A percentile compares a stretch with the other conserved stretches of the same genome.
These are phyloP conservation scores for Dendrobium catenatum DNA, from an alignment of 106 monocot species.

Conservation along the genomic window DNA sequence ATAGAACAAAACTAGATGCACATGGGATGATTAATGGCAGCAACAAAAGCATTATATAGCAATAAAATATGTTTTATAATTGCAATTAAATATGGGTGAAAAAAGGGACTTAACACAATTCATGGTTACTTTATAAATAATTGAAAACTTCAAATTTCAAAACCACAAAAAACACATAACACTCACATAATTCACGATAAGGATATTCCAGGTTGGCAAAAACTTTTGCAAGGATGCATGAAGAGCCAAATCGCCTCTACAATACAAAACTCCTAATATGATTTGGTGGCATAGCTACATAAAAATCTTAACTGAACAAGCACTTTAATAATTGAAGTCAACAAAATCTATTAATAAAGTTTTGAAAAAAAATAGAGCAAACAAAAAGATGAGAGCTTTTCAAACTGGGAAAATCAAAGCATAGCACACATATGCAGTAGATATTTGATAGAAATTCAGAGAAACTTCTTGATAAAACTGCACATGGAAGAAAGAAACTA, in stretches of 20 bases:
- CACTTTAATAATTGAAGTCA: background rate
- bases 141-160: too few species aligned
- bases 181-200: too few species aligned
- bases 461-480: background rate
- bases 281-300: background rate
- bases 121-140: too few species aligned
- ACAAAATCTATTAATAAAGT: background rate
- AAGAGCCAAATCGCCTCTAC: background rate
- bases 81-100: background rate
- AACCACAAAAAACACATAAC: too few species aligned
- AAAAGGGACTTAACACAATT: background rate
- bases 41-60: background rate
- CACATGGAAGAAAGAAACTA: background rate
- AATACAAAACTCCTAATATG: background rate
- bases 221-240: background rate
- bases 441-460: background rate
- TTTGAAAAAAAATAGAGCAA: background rate
- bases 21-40: background rate
- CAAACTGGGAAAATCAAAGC: background rate
- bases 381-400: background rate
- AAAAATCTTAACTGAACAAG: background rate
- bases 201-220: too few species aligned
- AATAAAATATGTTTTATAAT: background rate
- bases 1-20: background rate
- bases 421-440: background rate